Conservation (phyloP, 495 filamentous ascomycete species). For the Penicillium argentinense region DNA sequence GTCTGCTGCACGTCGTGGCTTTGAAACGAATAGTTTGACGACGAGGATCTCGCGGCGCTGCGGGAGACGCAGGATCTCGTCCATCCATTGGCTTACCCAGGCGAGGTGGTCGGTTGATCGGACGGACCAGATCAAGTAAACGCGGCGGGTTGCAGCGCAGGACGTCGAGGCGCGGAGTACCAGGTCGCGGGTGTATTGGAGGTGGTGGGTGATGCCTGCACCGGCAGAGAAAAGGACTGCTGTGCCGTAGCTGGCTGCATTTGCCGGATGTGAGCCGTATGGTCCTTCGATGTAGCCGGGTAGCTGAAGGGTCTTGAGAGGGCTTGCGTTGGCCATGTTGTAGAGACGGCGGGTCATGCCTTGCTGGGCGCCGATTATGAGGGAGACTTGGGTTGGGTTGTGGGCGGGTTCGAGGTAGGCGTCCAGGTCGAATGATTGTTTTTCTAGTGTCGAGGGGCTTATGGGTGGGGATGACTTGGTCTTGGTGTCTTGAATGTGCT, state of each 20-base stretch:
- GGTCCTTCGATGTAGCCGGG: constrained; percentile 77
- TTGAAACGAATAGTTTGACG: constrained; percentile 86
- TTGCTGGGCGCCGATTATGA: constrained; percentile 74
- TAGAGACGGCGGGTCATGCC: constrained; percentile 81
- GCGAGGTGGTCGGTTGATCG: constrained; percentile 84
- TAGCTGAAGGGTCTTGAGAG: constrained; percentile 58
- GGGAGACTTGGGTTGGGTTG: constrained; percentile 62
- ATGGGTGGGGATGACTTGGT: background rate
- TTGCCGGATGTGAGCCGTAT: constrained; percentile 67
- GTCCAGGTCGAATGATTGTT: constrained; percentile 40
- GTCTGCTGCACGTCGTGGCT: constrained; percentile 60
- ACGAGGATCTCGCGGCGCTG: constrained; percentile 76
- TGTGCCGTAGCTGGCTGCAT: constrained; percentile 77
- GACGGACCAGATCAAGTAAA: constrained; percentile 89
- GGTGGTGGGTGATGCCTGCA: constrained; percentile 85
- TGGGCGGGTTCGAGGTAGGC: constrained; percentile 18
- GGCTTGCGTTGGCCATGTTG: constrained; percentile 60
- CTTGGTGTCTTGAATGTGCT: constrained; percentile 8
- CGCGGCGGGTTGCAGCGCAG: constrained; percentile 71
- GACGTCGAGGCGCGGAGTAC: constrained; percentile 66
- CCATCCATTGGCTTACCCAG: constrained; percentile 97
- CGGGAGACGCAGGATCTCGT: constrained; percentile 82
- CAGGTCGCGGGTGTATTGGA: constrained; percentile 74
- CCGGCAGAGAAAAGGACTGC: constrained; percentile 84
- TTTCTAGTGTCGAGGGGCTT: constrained; percentile 34